Evolutionary conservation across 495 filamentous ascomycete species (phyloP).

Genomic region (Pyrenopolyporus hunteri): DNA sequence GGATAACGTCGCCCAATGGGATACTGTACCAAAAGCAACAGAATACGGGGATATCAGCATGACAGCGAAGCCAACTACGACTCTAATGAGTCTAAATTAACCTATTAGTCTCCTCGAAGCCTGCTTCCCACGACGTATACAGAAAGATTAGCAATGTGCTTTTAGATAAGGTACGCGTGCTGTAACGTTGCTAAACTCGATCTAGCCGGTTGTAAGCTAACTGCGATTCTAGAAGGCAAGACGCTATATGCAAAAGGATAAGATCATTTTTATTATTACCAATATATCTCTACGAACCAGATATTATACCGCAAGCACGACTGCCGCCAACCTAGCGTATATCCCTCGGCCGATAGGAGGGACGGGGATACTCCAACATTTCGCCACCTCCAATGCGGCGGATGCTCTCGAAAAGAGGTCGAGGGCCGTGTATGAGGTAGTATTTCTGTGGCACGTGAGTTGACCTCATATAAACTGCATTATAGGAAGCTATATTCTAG

Average conservation of each 20-base stretch:
- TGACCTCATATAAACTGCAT: neutral
- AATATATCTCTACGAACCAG: no score
- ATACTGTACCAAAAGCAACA: conserved; percentile 11
- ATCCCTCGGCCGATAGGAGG: neutral
- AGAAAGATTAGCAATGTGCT: neutral
- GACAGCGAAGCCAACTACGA: conserved; percentile 24
- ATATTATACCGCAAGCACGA: no score
- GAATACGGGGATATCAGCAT: conserved; percentile 18
- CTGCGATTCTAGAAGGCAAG: neutral
- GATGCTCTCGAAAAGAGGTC: neutral
- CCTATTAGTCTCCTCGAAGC: neutral
- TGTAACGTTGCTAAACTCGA: conserved; percentile 21
- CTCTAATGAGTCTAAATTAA: conserved; percentile 22
- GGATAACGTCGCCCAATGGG: conserved; percentile 22
- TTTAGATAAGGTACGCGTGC: conserved; percentile 12
- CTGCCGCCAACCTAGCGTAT: neutral
- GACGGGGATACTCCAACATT: neutral
- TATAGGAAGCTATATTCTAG: conserved; percentile 1
- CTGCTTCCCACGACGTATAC: conserved; percentile 22
- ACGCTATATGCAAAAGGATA: neutral
- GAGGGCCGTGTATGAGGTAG: conserved; percentile 4
- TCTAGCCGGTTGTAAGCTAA: neutral
- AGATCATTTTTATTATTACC: neutral
- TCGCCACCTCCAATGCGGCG: conserved; percentile 6
- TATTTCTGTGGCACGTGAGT: conserved; percentile 5